Evolutionary conservation across 495 filamentous ascomycete species (phyloP).

Genomic region (Peziza echinospora): DNA sequence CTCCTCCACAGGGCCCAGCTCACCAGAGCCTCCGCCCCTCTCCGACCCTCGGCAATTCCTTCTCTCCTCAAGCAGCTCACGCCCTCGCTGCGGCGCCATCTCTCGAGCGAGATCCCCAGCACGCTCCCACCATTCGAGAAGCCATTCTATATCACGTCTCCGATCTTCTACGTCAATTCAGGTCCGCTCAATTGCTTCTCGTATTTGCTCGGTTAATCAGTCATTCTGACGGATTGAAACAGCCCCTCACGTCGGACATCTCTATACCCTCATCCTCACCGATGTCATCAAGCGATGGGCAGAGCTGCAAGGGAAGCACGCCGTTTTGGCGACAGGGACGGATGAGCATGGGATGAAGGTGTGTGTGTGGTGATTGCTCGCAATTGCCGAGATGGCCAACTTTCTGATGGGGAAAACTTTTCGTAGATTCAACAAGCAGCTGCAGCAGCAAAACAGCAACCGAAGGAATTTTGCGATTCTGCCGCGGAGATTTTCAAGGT

Average conservation of each 20-base stretch:
- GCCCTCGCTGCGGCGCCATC: too few species aligned
- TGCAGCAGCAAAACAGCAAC: slow-evolving; percentile 29
- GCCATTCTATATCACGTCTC: slow-evolving; percentile 88
- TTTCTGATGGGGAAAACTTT: too few species aligned
- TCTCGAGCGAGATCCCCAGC: too few species aligned
- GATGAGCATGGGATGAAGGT: slow-evolving; percentile 96
- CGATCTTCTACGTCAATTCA: slow-evolving; percentile 98
- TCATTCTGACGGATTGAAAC: neutral
- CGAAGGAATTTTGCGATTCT: slow-evolving; percentile 35
- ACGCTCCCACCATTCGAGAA: slow-evolving; percentile 28
- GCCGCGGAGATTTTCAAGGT: slow-evolving; percentile 41
- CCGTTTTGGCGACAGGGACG: slow-evolving; percentile 73
- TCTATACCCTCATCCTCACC: slow-evolving; percentile 77
- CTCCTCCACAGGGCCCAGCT: too few species aligned
- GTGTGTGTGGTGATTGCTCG: too few species aligned
- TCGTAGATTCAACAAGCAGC: slow-evolving; percentile 93
- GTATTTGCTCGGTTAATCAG: slow-evolving; percentile 10
- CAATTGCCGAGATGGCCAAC: too few species aligned
- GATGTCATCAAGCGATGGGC: slow-evolving; percentile 92
- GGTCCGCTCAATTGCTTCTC: slow-evolving; percentile 27
- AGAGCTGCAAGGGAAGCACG: slow-evolving; percentile 40
- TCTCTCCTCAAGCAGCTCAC: too few species aligned
- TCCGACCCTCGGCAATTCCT: too few species aligned
- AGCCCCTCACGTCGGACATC: slow-evolving; percentile 88
- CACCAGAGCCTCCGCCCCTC: too few species aligned